Base-by-base conservation (phyloP, 257 asterid genomes). In the Schizonepeta tenuifolia region DNA sequence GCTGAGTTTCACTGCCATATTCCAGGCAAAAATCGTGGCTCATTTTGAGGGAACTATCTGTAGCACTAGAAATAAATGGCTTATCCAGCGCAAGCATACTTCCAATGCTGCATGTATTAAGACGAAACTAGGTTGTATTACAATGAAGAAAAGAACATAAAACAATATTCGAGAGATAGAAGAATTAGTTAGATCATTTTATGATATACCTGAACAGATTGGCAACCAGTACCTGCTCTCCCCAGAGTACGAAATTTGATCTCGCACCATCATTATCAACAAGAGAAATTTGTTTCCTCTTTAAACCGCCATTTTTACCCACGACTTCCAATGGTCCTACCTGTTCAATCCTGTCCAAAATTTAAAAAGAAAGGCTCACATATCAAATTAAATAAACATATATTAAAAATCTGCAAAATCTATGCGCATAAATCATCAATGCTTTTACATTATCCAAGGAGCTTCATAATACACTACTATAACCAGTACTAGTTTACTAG, bases 61-160 rank as follows among this genome's bases (percentile, higher is more conserved):
- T 57, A 67, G 83, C 78, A 76, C 82, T 85, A 56, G 95, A 83
- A 60, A 91, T 70, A 78, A 78, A 95, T 74, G 99, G 99, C 66
- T 85, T 83, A 75, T 92, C 98, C 70, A 95, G 77, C 67, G 98
- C 99, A 51, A 95, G 97, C 87, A 86, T 91, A 74, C 97, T 90
- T 80, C 99, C 99, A 38, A 86, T 86, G 64, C 99, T 92, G 93
- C 78, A 81, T 54, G 46, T 57, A 75, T 68, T 44, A 43, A 64
- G 73, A 61, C 12, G 72, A 76, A 77, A 66, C 50, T 17, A 31
- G 46, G 21, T 43, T 51, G 17, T 13, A 33, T 47, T 8, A 65
- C 26, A 28, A 15, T 21, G 11, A 9, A 66, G 9, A 49, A 69
- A 57, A 13, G 5, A 14, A 47, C 12, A n/a, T n/a, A 24, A 43